Evolutionary conservation across 495 filamentous ascomycete species (phyloP).

Genomic region (Penicillium chermesinum): DNA sequence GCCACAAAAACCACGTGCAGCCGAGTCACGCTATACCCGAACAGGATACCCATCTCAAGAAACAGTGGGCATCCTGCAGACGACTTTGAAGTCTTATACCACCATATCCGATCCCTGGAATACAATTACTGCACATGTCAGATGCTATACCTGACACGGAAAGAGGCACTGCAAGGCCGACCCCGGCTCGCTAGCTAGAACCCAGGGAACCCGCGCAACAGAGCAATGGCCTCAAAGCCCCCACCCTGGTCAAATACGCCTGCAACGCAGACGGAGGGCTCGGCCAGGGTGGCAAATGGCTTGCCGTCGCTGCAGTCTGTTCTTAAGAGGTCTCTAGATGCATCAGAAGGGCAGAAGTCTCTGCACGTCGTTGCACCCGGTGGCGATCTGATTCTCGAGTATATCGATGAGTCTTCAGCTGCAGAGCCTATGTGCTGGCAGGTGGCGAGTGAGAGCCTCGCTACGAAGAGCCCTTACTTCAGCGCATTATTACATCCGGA

Average conservation of each 20-base stretch:
- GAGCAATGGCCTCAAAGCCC: background rate
- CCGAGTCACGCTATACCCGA: background rate
- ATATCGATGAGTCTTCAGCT: conserved; percentile 14
- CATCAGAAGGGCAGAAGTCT: background rate
- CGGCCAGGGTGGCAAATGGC: background rate
- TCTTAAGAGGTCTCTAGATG: background rate
- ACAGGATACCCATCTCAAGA: background rate
- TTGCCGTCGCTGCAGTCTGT: background rate
- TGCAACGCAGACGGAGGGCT: background rate
- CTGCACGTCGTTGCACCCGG: conserved; percentile 19
- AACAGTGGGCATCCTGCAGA: background rate
- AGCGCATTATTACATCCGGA: conserved; percentile 40
- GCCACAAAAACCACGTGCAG: background rate
- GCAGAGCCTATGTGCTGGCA: conserved; percentile 25
- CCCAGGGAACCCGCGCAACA: background rate
- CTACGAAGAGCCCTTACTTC: conserved; percentile 40
- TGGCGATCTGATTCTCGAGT: conserved; percentile 38
- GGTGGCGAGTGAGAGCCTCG: conserved; percentile 29
- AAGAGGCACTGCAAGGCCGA: background rate
- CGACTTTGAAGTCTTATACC: background rate
- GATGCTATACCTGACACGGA: background rate
- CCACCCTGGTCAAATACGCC: background rate
- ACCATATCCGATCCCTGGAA: background rate
- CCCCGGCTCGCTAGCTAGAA: background rate
- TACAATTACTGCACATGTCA: background rate